phyloP scores from a whole-genome alignment of 306 rosid genomes.

The Rosa rugosa region DNA sequence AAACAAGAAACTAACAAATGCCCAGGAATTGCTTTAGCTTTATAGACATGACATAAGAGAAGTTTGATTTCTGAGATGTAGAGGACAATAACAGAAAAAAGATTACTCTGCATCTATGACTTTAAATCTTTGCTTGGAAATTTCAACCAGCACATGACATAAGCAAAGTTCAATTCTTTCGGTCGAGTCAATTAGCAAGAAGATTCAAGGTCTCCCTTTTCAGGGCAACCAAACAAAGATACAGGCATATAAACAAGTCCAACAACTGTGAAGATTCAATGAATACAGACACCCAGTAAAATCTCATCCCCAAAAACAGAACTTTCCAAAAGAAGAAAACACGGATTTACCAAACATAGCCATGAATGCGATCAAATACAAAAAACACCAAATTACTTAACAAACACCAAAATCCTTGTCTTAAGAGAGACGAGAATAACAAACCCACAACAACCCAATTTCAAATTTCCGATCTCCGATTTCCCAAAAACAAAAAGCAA shows the following conservation, averaged over 20 bases:
- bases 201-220: constrained; percentile 15
- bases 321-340: constrained; percentile 26
- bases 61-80: constrained; percentile 3
- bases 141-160: neutral
- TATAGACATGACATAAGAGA: neutral
- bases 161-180: neutral
- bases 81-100: neutral
- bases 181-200: neutral
- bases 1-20: neutral
- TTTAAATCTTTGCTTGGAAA: neutral
- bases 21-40: neutral
- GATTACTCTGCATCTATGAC: neutral
- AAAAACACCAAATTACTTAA: neutral
- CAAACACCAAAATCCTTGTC: neutral
- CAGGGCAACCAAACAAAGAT: constrained; percentile 27
- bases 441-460: neutral
- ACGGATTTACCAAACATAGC: constrained; percentile 35
- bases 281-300: constrained; percentile 32
- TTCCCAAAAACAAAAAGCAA: neutral
- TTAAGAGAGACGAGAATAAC: neutral
- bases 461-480: neutral
- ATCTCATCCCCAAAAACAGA: constrained; percentile 8
- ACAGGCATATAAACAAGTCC: constrained; percentile 20
- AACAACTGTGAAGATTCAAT: constrained; percentile 32
- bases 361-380: constrained; percentile 4